A percentile compares a stretch with the other conserved stretches of the same genome.
These are phyloP conservation scores for Carex littledalei DNA, from an alignment of 176 grass and related monocot genomes.

Conservation along the genomic window DNA sequence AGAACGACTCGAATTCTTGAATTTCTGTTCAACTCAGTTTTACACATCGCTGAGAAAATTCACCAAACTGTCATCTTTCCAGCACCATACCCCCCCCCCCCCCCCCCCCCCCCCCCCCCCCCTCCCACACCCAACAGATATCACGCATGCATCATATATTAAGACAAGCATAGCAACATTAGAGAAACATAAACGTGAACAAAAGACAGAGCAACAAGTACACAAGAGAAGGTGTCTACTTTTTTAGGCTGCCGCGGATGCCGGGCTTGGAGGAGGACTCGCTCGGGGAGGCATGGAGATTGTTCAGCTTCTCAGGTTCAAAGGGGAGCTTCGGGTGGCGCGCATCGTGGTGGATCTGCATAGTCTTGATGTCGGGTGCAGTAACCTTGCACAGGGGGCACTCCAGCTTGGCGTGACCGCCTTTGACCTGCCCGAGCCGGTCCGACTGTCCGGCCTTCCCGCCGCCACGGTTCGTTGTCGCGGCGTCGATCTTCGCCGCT, in stretches of 20 bases:
- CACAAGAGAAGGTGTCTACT: conserved; percentile 30
- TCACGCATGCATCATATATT: neutral
- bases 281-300: conserved; percentile 49
- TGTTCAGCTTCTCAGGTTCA: conserved; percentile 61
- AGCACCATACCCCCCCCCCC: neutral
- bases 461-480: conserved; percentile 83
- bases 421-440: conserved; percentile 69
- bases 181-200: neutral
- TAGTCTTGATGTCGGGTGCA: conserved; percentile 81
- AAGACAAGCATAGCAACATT: conserved; percentile 3
- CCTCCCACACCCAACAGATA: neutral
- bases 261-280: conserved; percentile 42
- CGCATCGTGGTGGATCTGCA: conserved; percentile 99
- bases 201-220: conserved; percentile 6
- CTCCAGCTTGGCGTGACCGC: conserved; percentile 89
- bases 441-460: conserved; percentile 76
- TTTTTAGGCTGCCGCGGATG: conserved; percentile 82
- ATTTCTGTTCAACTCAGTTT: neutral
- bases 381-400: conserved; percentile 75
- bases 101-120: neutral
- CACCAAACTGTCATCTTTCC: neutral
- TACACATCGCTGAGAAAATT: neutral
- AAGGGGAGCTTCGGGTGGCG: conserved; percentile 88
- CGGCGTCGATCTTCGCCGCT: conserved; percentile 80
- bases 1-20: neutral